phyloP scores from a whole-genome alignment of 176 grass and related monocot genomes.

The Paspalum vaginatum region DNA sequence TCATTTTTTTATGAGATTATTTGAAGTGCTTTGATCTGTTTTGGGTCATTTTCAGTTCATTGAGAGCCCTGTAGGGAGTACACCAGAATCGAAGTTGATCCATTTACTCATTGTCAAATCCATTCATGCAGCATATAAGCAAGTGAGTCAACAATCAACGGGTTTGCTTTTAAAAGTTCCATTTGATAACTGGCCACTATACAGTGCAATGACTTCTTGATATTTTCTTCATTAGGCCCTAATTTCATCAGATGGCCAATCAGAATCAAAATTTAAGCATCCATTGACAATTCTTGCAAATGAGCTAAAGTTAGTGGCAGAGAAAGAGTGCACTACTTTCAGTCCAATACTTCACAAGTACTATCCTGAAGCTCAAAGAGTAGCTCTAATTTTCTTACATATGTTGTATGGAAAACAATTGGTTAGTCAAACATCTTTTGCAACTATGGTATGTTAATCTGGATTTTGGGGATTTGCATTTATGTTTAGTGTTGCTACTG shows the following conservation, averaged over 20 bases:
- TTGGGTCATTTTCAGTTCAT: conserved; percentile 61
- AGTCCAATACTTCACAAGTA: conserved; percentile 59
- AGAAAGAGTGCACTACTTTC: conserved; percentile 71
- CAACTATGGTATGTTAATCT: conserved; percentile 18
- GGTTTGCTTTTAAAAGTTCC: conserved; percentile 12
- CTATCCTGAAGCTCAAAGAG: conserved; percentile 72
- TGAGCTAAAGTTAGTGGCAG: conserved; percentile 65
- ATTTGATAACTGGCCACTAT: conserved; percentile 14
- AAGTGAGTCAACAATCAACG: conserved; percentile 51
- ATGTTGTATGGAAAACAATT: conserved; percentile 74
- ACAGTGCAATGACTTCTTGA: conserved; percentile 1
- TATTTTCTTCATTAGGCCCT: conserved; percentile 53
- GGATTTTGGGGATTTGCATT: conserved; percentile 33
- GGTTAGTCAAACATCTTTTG: conserved; percentile 55
- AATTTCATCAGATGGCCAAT: conserved; percentile 48
- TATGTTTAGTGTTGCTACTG: conserved; percentile 44
- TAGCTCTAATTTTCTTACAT: conserved; percentile 67
- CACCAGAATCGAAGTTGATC: conserved; percentile 50
- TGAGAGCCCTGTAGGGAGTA: conserved; percentile 38
- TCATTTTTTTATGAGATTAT: conserved; percentile 25
- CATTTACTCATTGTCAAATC: conserved; percentile 80
- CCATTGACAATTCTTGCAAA: conserved; percentile 66
- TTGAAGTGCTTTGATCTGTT: conserved; percentile 15
- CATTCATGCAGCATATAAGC: conserved; percentile 69
- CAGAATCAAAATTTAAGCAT: conserved; percentile 58